These are phyloP conservation scores for Calycina herbarum DNA, from an alignment of 2,329 filamentous ascomycete genomes.

Conservation along the genomic window DNA sequence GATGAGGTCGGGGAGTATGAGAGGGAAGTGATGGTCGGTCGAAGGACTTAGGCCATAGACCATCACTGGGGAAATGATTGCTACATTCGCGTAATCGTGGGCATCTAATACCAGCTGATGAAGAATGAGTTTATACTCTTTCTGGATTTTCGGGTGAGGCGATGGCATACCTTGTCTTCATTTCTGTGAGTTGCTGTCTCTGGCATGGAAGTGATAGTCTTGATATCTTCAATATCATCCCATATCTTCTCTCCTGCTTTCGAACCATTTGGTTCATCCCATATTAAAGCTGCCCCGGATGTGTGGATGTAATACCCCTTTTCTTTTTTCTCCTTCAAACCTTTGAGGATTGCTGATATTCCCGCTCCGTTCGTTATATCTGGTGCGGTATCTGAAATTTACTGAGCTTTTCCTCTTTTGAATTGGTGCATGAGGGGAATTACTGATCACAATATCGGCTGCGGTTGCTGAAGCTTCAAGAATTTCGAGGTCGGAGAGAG, in stretches of 20 bases:
- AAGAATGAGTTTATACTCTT: neutral
- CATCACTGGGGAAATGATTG: conserved; percentile 19
- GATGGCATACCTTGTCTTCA: conserved; percentile 1
- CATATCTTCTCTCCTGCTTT: conserved; percentile 6
- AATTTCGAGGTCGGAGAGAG: conserved; percentile 15
- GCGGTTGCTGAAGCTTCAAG: conserved; percentile 12
- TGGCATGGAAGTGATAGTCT: neutral
- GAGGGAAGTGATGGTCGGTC: conserved; percentile 17
- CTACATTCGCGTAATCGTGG: conserved; percentile 13
- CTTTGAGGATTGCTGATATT: conserved; percentile 18
- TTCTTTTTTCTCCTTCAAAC: neutral
- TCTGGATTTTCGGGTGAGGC: neutral
- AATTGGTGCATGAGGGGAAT: neutral
- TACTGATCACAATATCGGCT: conserved; percentile 18
- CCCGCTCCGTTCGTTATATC: conserved; percentile 13
- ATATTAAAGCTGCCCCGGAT: conserved; percentile 16
- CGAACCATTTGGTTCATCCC: conserved; percentile 19
- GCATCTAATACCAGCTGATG: conserved; percentile 10
- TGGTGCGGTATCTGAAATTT: conserved; percentile 14
- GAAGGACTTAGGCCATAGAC: conserved; percentile 25
- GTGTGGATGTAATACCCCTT: conserved; percentile 24
- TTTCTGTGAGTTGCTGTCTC: neutral
- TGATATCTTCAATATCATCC: neutral
- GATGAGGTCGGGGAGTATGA: conserved; percentile 11
- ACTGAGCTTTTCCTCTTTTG: neutral